Conservation (phyloP, 2,329 filamentous ascomycete genomes). For the Pseudogymnoascus destructans region DNA sequence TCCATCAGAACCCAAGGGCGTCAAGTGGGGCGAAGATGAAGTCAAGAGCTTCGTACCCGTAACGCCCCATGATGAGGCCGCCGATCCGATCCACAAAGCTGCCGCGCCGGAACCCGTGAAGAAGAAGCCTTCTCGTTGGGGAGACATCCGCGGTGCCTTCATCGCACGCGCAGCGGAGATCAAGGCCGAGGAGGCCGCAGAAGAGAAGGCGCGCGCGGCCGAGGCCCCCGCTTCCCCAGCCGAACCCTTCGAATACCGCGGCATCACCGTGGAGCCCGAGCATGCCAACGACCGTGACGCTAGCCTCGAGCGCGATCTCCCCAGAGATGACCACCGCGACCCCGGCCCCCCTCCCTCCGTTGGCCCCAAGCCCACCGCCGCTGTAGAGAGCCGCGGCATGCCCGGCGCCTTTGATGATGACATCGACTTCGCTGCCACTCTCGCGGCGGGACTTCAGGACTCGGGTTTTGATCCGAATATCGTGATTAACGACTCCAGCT, state of each 20-base stretch:
- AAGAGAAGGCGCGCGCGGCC: slow-evolving; percentile 15
- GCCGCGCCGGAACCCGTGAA: neutral
- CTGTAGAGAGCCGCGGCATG: slow-evolving; percentile 35
- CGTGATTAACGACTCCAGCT: slow-evolving; percentile 52
- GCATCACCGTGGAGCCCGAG: slow-evolving; percentile 19
- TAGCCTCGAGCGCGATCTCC: slow-evolving; percentile 5
- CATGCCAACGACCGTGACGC: slow-evolving; percentile 13
- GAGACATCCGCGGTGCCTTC: neutral
- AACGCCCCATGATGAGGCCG: slow-evolving; percentile 34
- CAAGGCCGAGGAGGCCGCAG: neutral
- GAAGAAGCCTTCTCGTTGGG: slow-evolving; percentile 5
- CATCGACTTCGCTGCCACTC: slow-evolving; percentile 53
- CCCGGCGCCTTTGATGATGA: slow-evolving; percentile 56
- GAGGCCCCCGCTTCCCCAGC: slow-evolving; percentile 17
- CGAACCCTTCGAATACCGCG: slow-evolving; percentile 21
- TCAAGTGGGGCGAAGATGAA: slow-evolving; percentile 53
- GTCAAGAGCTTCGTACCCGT: slow-evolving; percentile 51
- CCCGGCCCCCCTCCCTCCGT: slow-evolving; percentile 34
- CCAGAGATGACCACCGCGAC: slow-evolving; percentile 18
- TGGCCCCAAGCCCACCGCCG: slow-evolving; percentile 43
- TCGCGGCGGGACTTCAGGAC: slow-evolving; percentile 56
- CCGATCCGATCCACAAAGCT: neutral
- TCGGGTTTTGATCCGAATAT: slow-evolving; percentile 59
- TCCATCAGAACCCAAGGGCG: slow-evolving; percentile 35
- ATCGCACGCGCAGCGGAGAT: neutral